Percentiles rank a stretch among this genome's conserved stretches.
Conservation (phyloP, 164 flowering plant species). For the Berberis thunbergii region DNA sequence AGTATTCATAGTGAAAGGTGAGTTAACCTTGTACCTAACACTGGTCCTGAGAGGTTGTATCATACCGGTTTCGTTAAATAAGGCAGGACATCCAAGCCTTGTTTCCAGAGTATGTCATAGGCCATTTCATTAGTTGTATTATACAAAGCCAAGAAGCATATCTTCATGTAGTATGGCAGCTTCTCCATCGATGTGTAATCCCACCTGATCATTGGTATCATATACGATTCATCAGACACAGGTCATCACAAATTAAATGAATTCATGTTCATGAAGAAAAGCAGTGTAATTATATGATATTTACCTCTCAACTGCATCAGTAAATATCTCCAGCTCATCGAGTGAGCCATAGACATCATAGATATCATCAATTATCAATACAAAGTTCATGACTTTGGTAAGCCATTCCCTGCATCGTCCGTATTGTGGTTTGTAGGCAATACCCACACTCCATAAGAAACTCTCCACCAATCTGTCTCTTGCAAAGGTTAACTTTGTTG, state of each 20-base stretch:
- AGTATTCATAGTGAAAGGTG: too few relatives aligned
- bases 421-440: conserved; percentile 19
- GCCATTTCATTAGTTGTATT: conserved; percentile 27
- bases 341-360: conserved; percentile 35
- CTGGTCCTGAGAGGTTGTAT: too few relatives aligned
- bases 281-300: neutral
- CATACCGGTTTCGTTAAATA: conserved; percentile 32
- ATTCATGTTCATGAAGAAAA: too few relatives aligned
- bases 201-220: conserved; percentile 27
- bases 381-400: conserved; percentile 25
- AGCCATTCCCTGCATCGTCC: conserved; percentile 18
- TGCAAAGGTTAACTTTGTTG: conserved; percentile 19
- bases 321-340: conserved; percentile 33
- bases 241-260: too few relatives aligned
- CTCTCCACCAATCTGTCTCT: conserved; percentile 39
- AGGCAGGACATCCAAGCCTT: conserved; percentile 20
- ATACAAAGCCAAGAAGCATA: conserved; percentile 31
- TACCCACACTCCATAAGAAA: conserved; percentile 32
- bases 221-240: too few relatives aligned
- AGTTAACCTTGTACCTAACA: too few relatives aligned
- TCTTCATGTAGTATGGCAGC: conserved; percentile 43
- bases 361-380: conserved; percentile 31
- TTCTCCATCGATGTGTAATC: conserved; percentile 25
- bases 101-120: conserved; percentile 19
- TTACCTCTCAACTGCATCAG: conserved; percentile 28